Conservation (phyloP, 176 grass and related monocot genomes). For the Oryza longistaminata region DNA sequence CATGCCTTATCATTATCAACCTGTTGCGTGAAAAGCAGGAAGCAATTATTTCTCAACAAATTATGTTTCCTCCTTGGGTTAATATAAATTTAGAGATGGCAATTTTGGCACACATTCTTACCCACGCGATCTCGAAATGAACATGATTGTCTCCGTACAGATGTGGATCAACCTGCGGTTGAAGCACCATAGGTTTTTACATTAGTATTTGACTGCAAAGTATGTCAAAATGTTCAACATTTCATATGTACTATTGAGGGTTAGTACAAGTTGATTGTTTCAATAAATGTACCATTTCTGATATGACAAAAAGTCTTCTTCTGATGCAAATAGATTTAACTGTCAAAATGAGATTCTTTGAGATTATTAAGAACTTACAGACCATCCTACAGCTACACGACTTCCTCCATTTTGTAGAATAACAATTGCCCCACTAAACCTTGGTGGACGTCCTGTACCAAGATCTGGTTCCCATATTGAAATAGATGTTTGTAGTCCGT, state of each 20-base stretch:
- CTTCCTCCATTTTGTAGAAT: not conserved
- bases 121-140: not conserved
- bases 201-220: not conserved
- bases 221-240: not conserved
- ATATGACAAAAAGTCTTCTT: not conserved
- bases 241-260: not conserved
- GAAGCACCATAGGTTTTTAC: not conserved
- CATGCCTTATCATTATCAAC: not conserved
- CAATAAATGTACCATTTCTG: not conserved
- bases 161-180: not conserved
- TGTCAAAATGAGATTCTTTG: not conserved
- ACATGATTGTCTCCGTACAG: not conserved
- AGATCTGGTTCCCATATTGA: not conserved
- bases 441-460: not conserved
- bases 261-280: not conserved
- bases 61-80: not conserved
- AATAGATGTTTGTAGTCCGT: not conserved
- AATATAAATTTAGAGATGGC: not conserved
- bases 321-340: not conserved
- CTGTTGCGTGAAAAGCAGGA: not conserved
- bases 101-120: not conserved
- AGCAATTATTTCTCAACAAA: not conserved
- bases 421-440: not conserved
- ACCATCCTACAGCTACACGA: not conserved
- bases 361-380: not conserved